Evolutionary conservation across 2,329 filamentous ascomycete genomes (phyloP).

Genomic region (Neofusicoccum laricinum): DNA sequence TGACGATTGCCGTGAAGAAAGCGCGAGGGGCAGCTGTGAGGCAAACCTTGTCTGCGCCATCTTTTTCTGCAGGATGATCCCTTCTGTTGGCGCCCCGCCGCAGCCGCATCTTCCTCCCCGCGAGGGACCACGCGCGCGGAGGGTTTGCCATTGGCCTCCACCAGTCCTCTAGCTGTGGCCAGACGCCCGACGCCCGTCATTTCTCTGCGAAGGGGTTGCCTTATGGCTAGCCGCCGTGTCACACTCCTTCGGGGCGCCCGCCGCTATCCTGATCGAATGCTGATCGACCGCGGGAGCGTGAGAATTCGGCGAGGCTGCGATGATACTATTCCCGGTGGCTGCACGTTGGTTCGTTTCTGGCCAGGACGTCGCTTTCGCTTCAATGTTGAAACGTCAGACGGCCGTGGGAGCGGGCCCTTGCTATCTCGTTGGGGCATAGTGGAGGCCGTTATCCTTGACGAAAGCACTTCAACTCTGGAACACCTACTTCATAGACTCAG

Average conservation of each 20-base stretch:
- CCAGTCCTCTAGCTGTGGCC: background rate
- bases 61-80: conserved; percentile 6
- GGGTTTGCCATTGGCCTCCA: background rate
- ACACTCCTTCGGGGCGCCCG: conserved; percentile 12
- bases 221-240: conserved; percentile 10
- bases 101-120: background rate
- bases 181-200: conserved; percentile 3
- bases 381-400: background rate
- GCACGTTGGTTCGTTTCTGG: background rate
- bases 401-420: background rate
- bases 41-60: conserved; percentile 15
- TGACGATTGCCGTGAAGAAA: conserved; percentile 15
- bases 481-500: conserved; percentile 8
- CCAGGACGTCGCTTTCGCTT: conserved; percentile 5
- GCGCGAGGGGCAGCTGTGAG: conserved; percentile 5
- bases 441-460: conserved; percentile 3
- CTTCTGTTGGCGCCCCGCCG: background rate
- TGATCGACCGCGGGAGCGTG: conserved; percentile 3
- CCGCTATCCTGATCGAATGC: conserved; percentile 8
- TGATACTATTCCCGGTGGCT: conserved; percentile 2
- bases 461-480: conserved; percentile 16
- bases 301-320: conserved; percentile 1
- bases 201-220: conserved; percentile 12
- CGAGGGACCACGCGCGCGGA: background rate
- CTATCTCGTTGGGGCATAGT: background rate